Evolutionary conservation across 169 alveolate species (phyloP).

Genomic region (Babesia ovis): DNA sequence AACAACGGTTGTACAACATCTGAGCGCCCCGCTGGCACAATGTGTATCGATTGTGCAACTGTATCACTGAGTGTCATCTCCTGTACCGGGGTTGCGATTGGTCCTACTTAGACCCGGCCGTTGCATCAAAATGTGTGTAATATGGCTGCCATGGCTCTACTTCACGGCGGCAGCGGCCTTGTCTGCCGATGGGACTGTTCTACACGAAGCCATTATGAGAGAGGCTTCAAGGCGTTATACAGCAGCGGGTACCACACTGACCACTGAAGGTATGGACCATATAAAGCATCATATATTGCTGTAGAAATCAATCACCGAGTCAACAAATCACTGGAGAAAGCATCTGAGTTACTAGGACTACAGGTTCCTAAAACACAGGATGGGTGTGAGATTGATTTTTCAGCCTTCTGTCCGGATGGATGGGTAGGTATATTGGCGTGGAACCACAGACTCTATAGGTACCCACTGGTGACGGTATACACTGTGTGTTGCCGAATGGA

Average conservation of each 20-base stretch:
- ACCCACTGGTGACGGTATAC: constrained; percentile 50
- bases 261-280: constrained; percentile 10
- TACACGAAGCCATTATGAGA: constrained; percentile 26
- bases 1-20: no score
- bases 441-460: constrained; percentile 17
- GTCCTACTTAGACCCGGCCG: neutral
- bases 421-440: constrained; percentile 55
- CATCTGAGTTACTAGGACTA: constrained; percentile 55
- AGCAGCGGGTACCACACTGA: constrained; percentile 5
- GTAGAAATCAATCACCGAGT: constrained; percentile 63
- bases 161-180: constrained; percentile 1
- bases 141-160: constrained; percentile 7
- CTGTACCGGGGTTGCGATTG: neutral
- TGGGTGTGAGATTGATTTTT: constrained; percentile 69
- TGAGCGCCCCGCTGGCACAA: no score
- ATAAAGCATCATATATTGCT: neutral
- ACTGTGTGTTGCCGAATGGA: constrained; percentile 64
- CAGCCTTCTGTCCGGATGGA: constrained; percentile 76
- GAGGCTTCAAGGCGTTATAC: constrained; percentile 6
- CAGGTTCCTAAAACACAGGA: constrained; percentile 52
- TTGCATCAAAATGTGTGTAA: neutral
- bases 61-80: neutral
- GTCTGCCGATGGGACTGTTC: constrained; percentile 14
- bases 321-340: constrained; percentile 49
- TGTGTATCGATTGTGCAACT: no score